These are phyloP conservation scores for Pythium diclinum DNA, from an alignment of 352 stramenopile species.

Conservation along the genomic window DNA sequence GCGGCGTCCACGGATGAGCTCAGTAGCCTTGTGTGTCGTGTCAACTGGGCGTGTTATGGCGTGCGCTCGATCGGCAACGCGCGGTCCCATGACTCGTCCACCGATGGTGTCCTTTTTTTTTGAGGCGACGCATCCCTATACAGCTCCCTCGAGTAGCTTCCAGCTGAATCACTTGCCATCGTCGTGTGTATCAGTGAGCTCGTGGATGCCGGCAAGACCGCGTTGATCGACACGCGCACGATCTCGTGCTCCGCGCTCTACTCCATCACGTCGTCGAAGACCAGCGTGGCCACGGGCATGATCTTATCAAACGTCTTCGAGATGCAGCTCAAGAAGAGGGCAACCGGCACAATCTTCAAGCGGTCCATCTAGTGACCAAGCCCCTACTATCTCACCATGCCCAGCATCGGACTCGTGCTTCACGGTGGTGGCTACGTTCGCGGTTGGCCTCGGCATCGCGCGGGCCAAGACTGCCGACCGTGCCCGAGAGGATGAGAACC, in stretches of 20 bases:
- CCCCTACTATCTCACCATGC: no score
- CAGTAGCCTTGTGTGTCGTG: neutral
- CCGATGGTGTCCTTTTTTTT: no score
- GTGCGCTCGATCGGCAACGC: conserved; percentile 18
- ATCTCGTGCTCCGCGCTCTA: conserved; percentile 39
- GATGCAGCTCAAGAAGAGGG: conserved; percentile 7
- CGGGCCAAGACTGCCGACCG: no score
- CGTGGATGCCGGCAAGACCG: conserved; percentile 51
- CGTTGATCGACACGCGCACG: conserved; percentile 47
- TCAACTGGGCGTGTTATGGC: conserved; percentile 15
- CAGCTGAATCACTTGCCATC: no score
- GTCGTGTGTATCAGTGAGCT: conserved; percentile 59
- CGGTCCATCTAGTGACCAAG: no score
- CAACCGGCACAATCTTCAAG: no score
- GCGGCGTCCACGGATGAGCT: conserved; percentile 6
- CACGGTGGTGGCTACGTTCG: no score
- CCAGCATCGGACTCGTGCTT: no score
- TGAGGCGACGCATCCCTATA: no score
- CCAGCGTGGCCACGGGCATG: conserved; percentile 44
- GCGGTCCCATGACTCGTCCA: conserved; percentile 9
- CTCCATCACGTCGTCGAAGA: conserved; percentile 46
- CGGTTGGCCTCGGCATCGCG: no score
- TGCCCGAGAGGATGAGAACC: no score
- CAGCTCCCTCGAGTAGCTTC: no score
- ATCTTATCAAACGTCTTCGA: conserved; percentile 32